Base-by-base conservation (phyloP, 1,284 basidiomycete genomes). In the Porogramme epimiltina region DNA sequence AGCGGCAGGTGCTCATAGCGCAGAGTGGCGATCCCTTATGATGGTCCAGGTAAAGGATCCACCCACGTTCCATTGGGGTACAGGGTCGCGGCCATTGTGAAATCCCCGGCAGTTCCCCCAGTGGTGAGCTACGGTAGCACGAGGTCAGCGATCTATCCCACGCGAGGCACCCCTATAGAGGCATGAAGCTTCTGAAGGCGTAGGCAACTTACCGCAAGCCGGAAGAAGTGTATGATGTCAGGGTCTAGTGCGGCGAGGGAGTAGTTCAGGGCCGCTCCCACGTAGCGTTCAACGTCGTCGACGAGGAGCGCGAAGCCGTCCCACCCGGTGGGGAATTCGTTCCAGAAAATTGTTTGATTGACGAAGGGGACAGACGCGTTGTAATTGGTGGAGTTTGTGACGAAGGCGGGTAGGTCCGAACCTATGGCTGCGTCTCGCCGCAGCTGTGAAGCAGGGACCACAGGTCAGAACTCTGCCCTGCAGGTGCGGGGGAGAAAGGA, bases 51-150 rank as follows among this genome's bases (percentile, higher is more conserved):
- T 23, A 75, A 67, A 23, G 91, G 84, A 64, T 89, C 79, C 15
- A 85, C 75, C 87, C 89, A 94, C 9, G 89, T 91, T 34, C 89
- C 89, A 65, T 94, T 94, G 1, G 84, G 80, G 78, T 80, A 91
- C 22, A 91, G 72, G 4, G 79, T 85, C 6, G 89, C 92, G 2
- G 91, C 79, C 72, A 81, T 87, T 0, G 93, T 93, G 62, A 90
- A 96, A 68, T 94, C 93, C 15, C 89, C 91, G 11, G 80, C 72
- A 6, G 64, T 67, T 1, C 78, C 82, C 4, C 70, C 64, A 19
- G 65, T 76, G 43, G 78, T 80, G 51, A 80, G 82, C 89, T 92
- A 62, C 20, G 48, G 39, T 33, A 31, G 1, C n/a, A n/a, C n/a
- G 43, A 49, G 25, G 37, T 62, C 51, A 60, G 59, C 37, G 8